Evolutionary conservation across 208 protist species (phyloP).

Genomic region (Trypanosoma avium): DNA sequence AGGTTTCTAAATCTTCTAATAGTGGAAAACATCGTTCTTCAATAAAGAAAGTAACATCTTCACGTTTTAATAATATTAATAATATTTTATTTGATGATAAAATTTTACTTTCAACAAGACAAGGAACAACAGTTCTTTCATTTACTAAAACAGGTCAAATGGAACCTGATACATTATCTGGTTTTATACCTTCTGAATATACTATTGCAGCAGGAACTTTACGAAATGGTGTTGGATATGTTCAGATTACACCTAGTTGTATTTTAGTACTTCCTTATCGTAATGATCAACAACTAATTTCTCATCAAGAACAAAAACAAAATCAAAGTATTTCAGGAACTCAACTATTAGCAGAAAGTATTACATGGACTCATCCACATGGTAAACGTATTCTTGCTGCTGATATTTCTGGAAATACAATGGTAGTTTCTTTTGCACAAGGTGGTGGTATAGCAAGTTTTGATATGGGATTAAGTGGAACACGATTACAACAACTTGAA

Average conservation of each 20-base stretch:
- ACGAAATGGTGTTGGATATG: constrained; percentile 60
- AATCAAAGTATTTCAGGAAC: background rate
- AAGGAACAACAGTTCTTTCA: constrained; percentile 58
- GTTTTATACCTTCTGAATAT: constrained; percentile 64
- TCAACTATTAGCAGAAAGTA: constrained; percentile 31
- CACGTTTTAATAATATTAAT: too few species aligned
- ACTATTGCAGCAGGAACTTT: constrained; percentile 75
- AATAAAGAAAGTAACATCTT: constrained; percentile 17
- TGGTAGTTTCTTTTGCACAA: constrained; percentile 61
- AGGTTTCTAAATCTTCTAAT: background rate
- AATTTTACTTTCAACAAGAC: constrained; percentile 62
- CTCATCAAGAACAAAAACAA: constrained; percentile 6
- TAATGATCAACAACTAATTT: background rate
- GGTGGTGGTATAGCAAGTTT: constrained; percentile 79
- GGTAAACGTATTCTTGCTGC: constrained; percentile 75
- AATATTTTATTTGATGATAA: constrained; percentile 33
- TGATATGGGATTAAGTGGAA: constrained; percentile 56
- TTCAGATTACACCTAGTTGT: constrained; percentile 71
- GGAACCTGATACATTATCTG: constrained; percentile 53
- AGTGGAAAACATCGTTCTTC: constrained; percentile 1
- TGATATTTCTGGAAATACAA: constrained; percentile 43
- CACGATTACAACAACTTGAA: constrained; percentile 55
- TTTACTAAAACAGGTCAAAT: constrained; percentile 43
- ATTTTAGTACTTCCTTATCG: constrained; percentile 46
- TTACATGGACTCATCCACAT: constrained; percentile 71